Evolutionary conservation across 129 eudicot species (phyloP).

Genomic region (sunflower (Helianthus annuus)): HanXRQr2.0-SUNRISE NC_035446.2:128434751-128435250

Average conservation of each 20-base stretch:
- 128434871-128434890: constrained; percentile 84
- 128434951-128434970: constrained; percentile 93
- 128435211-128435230: constrained; percentile 96
- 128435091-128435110: constrained; percentile 4
- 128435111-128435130: constrained; percentile 19
- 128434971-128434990: constrained; percentile 90
- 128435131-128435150: constrained; percentile 96
- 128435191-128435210: constrained; percentile 96
- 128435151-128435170: constrained; percentile 89
- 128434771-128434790: neutral
- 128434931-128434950: constrained; percentile 80
- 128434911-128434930: constrained; percentile 84
- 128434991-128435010: constrained; percentile 97
- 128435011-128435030: constrained; percentile 95
- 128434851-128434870: constrained; percentile 79
- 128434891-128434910: constrained; percentile 82
- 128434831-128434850: constrained; percentile 67
- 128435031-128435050: constrained; percentile 94
- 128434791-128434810: neutral
- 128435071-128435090: constrained; percentile 7
- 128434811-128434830: neutral
- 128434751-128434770: no score
- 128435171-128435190: constrained; percentile 99
- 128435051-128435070: constrained; percentile 50
- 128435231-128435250: constrained; percentile 99